phyloP scores from a whole-genome alignment of 176 grass and related monocot genomes.

The Musa itinerans region DNA sequence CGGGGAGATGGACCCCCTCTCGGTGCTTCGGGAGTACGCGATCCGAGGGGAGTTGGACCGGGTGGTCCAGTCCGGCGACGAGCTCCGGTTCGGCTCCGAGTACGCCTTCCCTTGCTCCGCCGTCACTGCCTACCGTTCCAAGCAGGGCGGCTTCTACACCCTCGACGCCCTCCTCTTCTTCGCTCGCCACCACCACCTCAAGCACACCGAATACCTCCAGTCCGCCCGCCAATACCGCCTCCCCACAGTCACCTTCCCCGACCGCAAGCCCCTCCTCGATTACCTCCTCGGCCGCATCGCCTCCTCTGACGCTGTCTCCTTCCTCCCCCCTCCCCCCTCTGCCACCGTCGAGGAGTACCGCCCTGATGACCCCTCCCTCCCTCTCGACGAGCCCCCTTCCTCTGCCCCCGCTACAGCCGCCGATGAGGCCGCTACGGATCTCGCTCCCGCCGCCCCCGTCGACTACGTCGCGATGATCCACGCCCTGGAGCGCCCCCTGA shows the following conservation, averaged over 20 bases:
- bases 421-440: constrained; percentile 17
- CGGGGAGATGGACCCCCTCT: constrained; percentile 69
- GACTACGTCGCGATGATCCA: constrained; percentile 42
- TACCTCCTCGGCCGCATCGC: constrained; percentile 54
- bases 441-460: not conserved
- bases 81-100: constrained; percentile 70
- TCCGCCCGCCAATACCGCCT: constrained; percentile 61
- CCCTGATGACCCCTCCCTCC: constrained; percentile 25
- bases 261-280: constrained; percentile 86
- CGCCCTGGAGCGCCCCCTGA: constrained; percentile 54
- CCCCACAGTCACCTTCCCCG: constrained; percentile 67
- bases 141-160: constrained; percentile 64
- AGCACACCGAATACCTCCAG: constrained; percentile 93
- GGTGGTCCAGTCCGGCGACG: constrained; percentile 52
- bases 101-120: constrained; percentile 57
- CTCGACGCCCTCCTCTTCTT: constrained; percentile 88
- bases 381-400: constrained; percentile 27
- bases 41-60: constrained; percentile 58
- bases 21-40: constrained; percentile 78
- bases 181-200: constrained; percentile 65
- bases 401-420: constrained; percentile 5
- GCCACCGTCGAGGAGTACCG: constrained; percentile 10
- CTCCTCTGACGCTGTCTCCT: constrained; percentile 41
- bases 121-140: constrained; percentile 69
- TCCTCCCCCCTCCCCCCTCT: constrained; percentile 30